phyloP scores from a whole-genome alignment of 768 basidiomycete genomes.

The Clavulina sp. region DNA sequence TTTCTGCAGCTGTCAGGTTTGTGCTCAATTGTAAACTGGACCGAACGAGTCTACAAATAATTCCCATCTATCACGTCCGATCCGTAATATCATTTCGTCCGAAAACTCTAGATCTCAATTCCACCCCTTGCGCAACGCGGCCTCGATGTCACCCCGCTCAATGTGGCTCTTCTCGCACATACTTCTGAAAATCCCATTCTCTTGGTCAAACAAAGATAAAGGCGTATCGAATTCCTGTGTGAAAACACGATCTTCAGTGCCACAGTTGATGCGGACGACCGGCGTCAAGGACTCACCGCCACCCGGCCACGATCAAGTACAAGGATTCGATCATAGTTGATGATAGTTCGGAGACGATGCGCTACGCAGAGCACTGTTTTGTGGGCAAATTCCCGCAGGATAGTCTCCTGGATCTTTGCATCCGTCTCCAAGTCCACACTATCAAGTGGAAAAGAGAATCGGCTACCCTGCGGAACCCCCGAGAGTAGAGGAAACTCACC shows the following conservation, averaged over 20 bases:
- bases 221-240: conserved; percentile 35
- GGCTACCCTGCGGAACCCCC: neutral
- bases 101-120: too few relatives aligned
- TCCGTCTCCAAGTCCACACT: conserved; percentile 24
- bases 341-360: neutral
- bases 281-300: conserved; percentile 13
- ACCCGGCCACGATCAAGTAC: conserved; percentile 40
- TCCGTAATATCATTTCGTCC: too few relatives aligned
- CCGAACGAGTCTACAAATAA: too few relatives aligned
- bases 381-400: conserved; percentile 19
- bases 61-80: too few relatives aligned
- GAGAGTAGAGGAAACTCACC: conserved; percentile 1
- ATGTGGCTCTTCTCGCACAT: conserved; percentile 24
- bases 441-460: neutral
- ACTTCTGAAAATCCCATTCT: conserved; percentile 25
- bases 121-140: too few relatives aligned
- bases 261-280: conserved; percentile 4
- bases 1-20: too few relatives aligned
- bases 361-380: conserved; percentile 12
- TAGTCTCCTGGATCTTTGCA: conserved; percentile 20
- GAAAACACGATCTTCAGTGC: conserved; percentile 1
- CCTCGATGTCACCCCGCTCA: neutral
- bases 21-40: too few relatives aligned
- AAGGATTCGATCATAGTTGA: conserved; percentile 31
- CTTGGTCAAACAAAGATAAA: conserved; percentile 25